A percentile compares a stretch with the other conserved stretches of the same genome.
These are phyloP conservation scores for Nitzschia palea DNA, from an alignment of 108 stramenopile genomes.

Conservation along the genomic window DNA sequence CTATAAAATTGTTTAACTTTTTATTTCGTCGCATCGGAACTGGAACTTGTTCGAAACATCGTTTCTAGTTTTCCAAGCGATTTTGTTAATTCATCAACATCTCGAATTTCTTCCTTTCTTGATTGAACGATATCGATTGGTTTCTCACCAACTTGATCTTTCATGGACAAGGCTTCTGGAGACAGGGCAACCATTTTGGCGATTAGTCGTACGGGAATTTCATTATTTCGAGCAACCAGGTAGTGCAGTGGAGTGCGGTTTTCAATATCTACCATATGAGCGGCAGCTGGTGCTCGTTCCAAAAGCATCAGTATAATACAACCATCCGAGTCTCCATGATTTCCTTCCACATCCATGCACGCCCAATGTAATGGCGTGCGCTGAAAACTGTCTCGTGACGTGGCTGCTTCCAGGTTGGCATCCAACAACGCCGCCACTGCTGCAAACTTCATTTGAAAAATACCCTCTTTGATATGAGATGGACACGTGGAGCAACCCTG, in stretches of 20 bases:
- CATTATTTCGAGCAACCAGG: slow-evolving; percentile 23
- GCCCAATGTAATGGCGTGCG: slow-evolving; percentile 62
- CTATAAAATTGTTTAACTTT: too few relatives aligned
- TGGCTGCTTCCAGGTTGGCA: slow-evolving; percentile 7
- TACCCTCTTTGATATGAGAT: background rate
- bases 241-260: slow-evolving; percentile 17
- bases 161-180: slow-evolving; percentile 15
- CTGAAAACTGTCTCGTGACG: slow-evolving; percentile 40
- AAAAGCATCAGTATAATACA: slow-evolving; percentile 2
- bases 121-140: slow-evolving; percentile 21
- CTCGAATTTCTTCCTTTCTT: slow-evolving; percentile 14
- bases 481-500: background rate
- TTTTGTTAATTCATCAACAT: background rate
- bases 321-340: slow-evolving; percentile 1
- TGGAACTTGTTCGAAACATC: too few relatives aligned
- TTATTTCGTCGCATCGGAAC: too few relatives aligned
- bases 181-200: slow-evolving; percentile 3
- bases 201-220: slow-evolving; percentile 11
- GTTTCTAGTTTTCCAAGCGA: background rate
- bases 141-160: slow-evolving; percentile 19
- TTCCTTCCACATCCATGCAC: slow-evolving; percentile 24
- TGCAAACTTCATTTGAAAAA: slow-evolving; percentile 4
- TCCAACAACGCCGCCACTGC: slow-evolving; percentile 22
- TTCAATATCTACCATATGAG: slow-evolving; percentile 8
- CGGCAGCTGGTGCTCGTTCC: background rate